phyloP scores from a whole-genome alignment of 768 basidiomycete species.

The Kwoniella botswanensis region DNA sequence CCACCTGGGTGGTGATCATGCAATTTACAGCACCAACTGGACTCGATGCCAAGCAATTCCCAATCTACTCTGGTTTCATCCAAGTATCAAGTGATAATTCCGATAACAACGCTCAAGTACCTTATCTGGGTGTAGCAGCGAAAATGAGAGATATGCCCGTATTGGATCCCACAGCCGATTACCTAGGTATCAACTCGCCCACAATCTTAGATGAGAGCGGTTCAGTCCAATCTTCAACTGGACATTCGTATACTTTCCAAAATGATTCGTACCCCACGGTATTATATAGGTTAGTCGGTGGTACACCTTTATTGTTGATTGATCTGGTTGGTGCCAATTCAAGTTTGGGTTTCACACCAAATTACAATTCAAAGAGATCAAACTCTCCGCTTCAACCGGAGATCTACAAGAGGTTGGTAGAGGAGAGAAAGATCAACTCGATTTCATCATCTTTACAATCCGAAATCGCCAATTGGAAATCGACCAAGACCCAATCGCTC shows the following conservation, averaged over 20 bases:
- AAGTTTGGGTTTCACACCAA: slow-evolving; percentile 49
- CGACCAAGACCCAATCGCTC: slow-evolving; percentile 14
- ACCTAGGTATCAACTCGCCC: slow-evolving; percentile 46
- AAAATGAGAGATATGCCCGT: slow-evolving; percentile 54
- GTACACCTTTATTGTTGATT: slow-evolving; percentile 44
- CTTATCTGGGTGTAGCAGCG: slow-evolving; percentile 57
- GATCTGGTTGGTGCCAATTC: slow-evolving; percentile 49
- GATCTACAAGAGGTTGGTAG: slow-evolving; percentile 17
- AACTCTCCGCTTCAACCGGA: neutral
- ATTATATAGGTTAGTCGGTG: slow-evolving; percentile 47
- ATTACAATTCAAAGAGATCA: slow-evolving; percentile 36
- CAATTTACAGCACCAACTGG: slow-evolving; percentile 63
- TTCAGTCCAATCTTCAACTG: slow-evolving; percentile 33
- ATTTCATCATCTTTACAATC: neutral
- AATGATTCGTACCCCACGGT: slow-evolving; percentile 44
- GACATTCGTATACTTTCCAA: slow-evolving; percentile 42
- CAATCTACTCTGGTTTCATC: slow-evolving; percentile 69
- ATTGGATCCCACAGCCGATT: slow-evolving; percentile 47
- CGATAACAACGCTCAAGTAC: slow-evolving; percentile 32
- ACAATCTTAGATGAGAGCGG: slow-evolving; percentile 29
- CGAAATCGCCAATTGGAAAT: slow-evolving; percentile 3
- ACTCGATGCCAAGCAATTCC: slow-evolving; percentile 62
- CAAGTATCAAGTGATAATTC: slow-evolving; percentile 40
- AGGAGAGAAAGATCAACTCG: slow-evolving; percentile 15
- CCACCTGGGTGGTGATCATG: slow-evolving; percentile 58